Conservation (phyloP, 1,284 basidiomycete species). For the Anthracocystis setariae region DNA sequence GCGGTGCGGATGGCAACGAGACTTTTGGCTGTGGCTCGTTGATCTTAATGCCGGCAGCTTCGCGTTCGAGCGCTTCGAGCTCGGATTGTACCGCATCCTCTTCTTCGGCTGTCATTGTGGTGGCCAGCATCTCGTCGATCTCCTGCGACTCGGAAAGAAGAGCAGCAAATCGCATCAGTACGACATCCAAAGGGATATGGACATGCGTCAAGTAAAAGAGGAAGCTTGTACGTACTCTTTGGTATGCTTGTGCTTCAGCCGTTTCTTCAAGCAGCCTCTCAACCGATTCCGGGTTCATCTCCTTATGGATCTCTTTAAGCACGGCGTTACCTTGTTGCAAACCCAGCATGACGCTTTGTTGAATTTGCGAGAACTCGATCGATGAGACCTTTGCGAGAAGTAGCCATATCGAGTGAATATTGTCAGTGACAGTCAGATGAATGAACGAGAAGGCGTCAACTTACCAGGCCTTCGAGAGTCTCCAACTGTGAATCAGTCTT, state of each 20-base stretch:
- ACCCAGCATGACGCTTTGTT: conserved; percentile 90
- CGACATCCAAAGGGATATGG: not conserved
- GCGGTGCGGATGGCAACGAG: conserved; percentile 34
- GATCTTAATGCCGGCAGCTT: conserved; percentile 28
- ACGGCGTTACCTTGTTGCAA: conserved; percentile 92
- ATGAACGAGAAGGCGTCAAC: conserved; percentile 62
- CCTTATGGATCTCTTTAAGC: conserved; percentile 89
- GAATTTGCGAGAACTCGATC: conserved; percentile 94
- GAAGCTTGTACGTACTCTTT: conserved; percentile 72
- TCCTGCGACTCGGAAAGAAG: conserved; percentile 73
- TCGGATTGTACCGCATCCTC: conserved; percentile 92
- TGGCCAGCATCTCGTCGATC: conserved; percentile 86
- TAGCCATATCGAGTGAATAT: conserved; percentile 3
- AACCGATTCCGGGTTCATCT: conserved; percentile 91
- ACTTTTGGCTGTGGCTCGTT: conserved; percentile 21
- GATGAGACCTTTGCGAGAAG: conserved; percentile 96
- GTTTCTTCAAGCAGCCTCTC: conserved; percentile 92
- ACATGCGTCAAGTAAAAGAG: not conserved
- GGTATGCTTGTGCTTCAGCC: conserved; percentile 89
- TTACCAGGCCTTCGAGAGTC: conserved; percentile 86
- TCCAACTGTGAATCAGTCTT: conserved; percentile 92
- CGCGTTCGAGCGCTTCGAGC: conserved; percentile 50
- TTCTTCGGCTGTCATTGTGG: conserved; percentile 84
- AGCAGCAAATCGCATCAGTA: not conserved
- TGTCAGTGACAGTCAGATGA: not conserved